Percentiles rank a stretch among this genome's conserved stretches.
phyloP scores from a whole-genome alignment of 768 basidiomycete genomes.

The Chalciporus sphaerocephalus region DNA sequence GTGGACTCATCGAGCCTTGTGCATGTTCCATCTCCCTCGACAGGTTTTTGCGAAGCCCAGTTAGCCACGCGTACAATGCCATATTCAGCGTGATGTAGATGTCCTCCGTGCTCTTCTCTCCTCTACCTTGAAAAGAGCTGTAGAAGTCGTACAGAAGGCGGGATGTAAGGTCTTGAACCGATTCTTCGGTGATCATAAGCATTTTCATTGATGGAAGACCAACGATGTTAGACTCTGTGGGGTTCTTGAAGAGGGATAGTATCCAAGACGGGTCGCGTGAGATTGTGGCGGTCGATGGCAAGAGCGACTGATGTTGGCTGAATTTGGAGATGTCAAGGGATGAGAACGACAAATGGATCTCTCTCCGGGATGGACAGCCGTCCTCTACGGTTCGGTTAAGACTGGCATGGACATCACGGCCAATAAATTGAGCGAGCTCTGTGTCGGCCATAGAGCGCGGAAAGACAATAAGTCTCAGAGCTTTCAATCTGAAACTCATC shows the following conservation, averaged over 20 bases:
- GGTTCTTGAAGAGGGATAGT: slow-evolving; percentile 52
- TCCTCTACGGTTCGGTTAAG: slow-evolving; percentile 60
- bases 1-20: slow-evolving; percentile 52
- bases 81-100: slow-evolving; percentile 86
- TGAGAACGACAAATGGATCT: slow-evolving; percentile 68
- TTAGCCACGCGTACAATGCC: slow-evolving; percentile 77
- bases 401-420: slow-evolving; percentile 62
- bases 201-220: slow-evolving; percentile 80
- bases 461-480: slow-evolving; percentile 68
- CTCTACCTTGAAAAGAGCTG: slow-evolving; percentile 58
- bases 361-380: slow-evolving; percentile 48
- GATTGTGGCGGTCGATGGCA: slow-evolving; percentile 36
- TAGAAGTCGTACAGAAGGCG: slow-evolving; percentile 65
- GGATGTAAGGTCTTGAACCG: slow-evolving; percentile 34
- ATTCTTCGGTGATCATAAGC: slow-evolving; percentile 72
- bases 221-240: slow-evolving; percentile 69
- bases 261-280: slow-evolving; percentile 55
- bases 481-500: slow-evolving; percentile 65
- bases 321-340: slow-evolving; percentile 75
- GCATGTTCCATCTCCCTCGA: slow-evolving; percentile 76
- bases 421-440: slow-evolving; percentile 74
- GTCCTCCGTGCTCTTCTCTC: slow-evolving; percentile 57
- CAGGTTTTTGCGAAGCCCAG: slow-evolving; percentile 69
- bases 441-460: slow-evolving; percentile 74
- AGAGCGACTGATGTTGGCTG: slow-evolving; percentile 53